Evolutionary conservation across 306 rosid genomes (phyloP), one percentile per base, ranked within the genome.

Genomic region (Vachellia collinsii): DNA sequence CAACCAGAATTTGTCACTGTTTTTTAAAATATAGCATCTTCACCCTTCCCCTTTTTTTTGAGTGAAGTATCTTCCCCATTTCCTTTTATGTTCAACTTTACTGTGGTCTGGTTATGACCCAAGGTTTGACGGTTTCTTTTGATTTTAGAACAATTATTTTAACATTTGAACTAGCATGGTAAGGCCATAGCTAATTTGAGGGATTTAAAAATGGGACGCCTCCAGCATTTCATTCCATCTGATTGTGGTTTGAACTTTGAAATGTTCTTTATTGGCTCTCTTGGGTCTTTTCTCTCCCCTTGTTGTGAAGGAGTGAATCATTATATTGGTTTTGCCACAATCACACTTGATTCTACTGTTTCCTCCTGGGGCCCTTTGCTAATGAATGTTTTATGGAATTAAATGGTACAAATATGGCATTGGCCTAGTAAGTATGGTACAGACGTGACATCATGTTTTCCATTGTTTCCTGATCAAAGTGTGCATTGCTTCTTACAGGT

Each of bases 401-500:
- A 29, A 66, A 39, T 43, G 77, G 6, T 59, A 42, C 5, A 14
- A 44, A 36, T 63, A 16, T 39, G 63, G 53, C 66, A 83, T 42
- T 54, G 25, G 61, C 61, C 62, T 29, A n/a, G 8, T n/a, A 8
- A 8, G 5, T 53, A 38, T 11, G 61, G 4, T 58, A 39, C n/a
- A 17, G 50, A 39, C 65, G n/a, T 48, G 72, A 71, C 68, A 83
- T 43, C 43, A 16, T 59, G 43, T 41, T 72, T 73, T 25, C 66
- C 47, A 8, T 37, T 53, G 22, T 19, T 83, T 71, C 29, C 23
- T 83, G 34, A 50, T 25, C 34, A 34, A 47, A 11, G 11, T 41
- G n/a, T 68, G 50, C 48, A 56, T 84, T 79, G 64, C 68, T 73
- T 47, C 76, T 59, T 42, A 47, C 96, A 94, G 98, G 98, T 94